Evolutionary conservation across 192 early-diverging fungal species (phyloP).

Genomic region (Rhizoclosmatium sp.): DNA sequence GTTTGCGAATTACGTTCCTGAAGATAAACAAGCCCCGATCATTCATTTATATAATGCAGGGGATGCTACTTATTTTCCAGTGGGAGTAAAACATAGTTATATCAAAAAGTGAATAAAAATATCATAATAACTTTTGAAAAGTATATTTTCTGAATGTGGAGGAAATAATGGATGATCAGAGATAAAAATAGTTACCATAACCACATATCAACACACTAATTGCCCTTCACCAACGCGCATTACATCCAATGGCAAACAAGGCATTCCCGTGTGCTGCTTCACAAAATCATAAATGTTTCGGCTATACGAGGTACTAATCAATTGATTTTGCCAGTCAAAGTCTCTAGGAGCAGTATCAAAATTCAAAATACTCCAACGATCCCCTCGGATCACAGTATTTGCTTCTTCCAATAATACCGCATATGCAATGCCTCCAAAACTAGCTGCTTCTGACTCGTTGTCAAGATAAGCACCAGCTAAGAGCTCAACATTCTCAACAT

Average conservation of each 20-base stretch:
- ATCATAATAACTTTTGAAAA: too few relatives aligned
- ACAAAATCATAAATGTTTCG: background rate
- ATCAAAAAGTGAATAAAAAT: background rate
- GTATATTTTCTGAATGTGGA: too few relatives aligned
- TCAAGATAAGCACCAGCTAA: background rate
- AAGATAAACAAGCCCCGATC: conserved; percentile 43
- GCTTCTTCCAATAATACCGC: background rate
- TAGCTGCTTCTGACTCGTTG: background rate
- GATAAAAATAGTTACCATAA: too few relatives aligned
- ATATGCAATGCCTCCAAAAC: background rate
- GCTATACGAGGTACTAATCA: background rate
- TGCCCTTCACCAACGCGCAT: conserved; percentile 2
- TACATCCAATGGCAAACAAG: background rate
- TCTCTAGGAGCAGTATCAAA: background rate
- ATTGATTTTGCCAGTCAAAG: background rate
- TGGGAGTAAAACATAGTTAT: conserved; percentile 52
- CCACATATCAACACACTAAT: background rate
- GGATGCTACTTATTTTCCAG: conserved; percentile 38
- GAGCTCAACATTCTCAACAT: background rate
- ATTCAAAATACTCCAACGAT: conserved; percentile 3
- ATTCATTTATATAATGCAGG: conserved; percentile 41
- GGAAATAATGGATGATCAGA: too few relatives aligned
- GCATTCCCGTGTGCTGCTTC: background rate
- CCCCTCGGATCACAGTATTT: background rate
- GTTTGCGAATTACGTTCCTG: conserved; percentile 48